Evolutionary conservation across 345 rosid species (phyloP), one percentile per base, ranked within the genome.

Genomic region (Lepidium sativum): DNA sequence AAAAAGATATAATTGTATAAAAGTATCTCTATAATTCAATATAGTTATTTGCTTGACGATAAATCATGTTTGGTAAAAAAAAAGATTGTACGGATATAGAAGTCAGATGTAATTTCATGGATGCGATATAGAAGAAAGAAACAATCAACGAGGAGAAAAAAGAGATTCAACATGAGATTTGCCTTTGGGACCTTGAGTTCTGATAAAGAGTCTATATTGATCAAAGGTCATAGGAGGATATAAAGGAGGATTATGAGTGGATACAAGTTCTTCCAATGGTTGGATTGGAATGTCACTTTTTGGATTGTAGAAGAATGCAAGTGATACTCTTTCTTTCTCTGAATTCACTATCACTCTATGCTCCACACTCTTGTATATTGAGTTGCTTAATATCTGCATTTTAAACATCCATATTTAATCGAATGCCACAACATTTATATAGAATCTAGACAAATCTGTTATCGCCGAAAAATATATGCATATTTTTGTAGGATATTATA

Each of bases 291-390:
- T 80, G 50, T 89, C 91, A 39, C 96, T 84, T 65, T 81, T 89
- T 10, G 98, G 98, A 60, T 92, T 89, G 82, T 92, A 89, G 72
- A 92, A 92, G 75, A 92, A 92, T 6, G 98, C 98, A 11, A 92
- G 80, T 0, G 98, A 89, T 0, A 92, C 67, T 3, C 98, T 73
- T 57, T 92, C 96, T 14, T 69, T 23, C 1, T 53, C 60, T 3
- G 96, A 81, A 67, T 92, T 89, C 21, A 87, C 98, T 0, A 82
- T 80, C 71, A 89, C 98, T 71, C 96, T 66, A 25, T 92, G 98
- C 81, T 92, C 98, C 71, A 92, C 94, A 33, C 98, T 92, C 75
- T 78, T 92, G 82, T 83, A 92, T 15, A 47, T 80, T 54, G 87
- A 88, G 65, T 92, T 92, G 86, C 97, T 92, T 38, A 92, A 71